Conservation (phyloP, 2,329 filamentous ascomycete genomes). For the Pseudopithomyces maydicus region DNA sequence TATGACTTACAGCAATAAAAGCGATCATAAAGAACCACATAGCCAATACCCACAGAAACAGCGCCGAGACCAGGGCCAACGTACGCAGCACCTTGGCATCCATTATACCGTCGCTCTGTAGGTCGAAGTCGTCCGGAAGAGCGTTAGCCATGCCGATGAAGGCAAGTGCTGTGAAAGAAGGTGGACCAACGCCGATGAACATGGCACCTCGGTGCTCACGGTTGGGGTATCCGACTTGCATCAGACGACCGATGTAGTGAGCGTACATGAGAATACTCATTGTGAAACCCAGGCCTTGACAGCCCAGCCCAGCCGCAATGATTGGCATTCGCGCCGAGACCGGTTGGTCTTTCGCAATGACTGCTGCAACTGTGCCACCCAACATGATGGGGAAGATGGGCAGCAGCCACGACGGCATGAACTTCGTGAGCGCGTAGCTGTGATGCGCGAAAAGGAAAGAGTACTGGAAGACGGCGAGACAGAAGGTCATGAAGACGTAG, state of each 20-base stretch:
- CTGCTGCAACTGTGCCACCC: constrained; percentile 70
- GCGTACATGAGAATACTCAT: constrained; percentile 76
- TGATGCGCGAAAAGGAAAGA: constrained; percentile 67
- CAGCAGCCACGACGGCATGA: constrained; percentile 77
- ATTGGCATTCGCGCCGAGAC: constrained; percentile 63
- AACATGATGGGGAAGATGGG: constrained; percentile 79
- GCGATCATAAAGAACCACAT: constrained; percentile 61
- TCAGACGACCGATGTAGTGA: constrained; percentile 73
- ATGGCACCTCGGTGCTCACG: constrained; percentile 70
- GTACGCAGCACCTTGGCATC: constrained; percentile 51
- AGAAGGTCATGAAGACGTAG: constrained; percentile 49
- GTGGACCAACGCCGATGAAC: constrained; percentile 78
- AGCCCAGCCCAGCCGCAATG: constrained; percentile 68
- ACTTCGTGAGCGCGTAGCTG: constrained; percentile 65
- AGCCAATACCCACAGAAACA: constrained; percentile 69
- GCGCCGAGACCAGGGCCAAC: constrained; percentile 54
- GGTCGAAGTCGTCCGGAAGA: constrained; percentile 52
- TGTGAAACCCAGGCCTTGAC: constrained; percentile 71
- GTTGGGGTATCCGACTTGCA: constrained; percentile 67
- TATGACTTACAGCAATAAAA: constrained; percentile 41
- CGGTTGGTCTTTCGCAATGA: constrained; percentile 67
- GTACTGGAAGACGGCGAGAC: constrained; percentile 57
- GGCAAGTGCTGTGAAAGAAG: constrained; percentile 72
- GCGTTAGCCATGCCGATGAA: constrained; percentile 70
- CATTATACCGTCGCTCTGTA: constrained; percentile 54